phyloP scores from a whole-genome alignment of 2,329 filamentous ascomycete species.

The Phialophora chinensis region DNA sequence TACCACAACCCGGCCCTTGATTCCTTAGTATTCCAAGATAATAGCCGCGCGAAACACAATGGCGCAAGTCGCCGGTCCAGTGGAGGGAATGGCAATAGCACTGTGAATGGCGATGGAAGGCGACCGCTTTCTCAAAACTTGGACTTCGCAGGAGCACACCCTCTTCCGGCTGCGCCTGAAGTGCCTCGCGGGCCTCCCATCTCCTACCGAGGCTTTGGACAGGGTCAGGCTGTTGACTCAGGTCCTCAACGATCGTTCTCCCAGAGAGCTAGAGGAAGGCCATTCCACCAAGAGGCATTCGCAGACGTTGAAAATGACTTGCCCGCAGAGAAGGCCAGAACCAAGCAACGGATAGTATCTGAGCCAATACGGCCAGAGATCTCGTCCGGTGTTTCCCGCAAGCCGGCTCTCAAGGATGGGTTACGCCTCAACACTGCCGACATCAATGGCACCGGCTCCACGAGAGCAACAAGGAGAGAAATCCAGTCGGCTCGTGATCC shows the following conservation, averaged over 20 bases:
- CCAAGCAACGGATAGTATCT: slow-evolving; percentile 18
- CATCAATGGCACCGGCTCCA: slow-evolving; percentile 20
- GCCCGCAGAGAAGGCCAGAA: slow-evolving; percentile 11
- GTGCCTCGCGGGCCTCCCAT: slow-evolving; percentile 64
- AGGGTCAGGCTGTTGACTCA: slow-evolving; percentile 48
- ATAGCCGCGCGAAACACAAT: slow-evolving; percentile 21
- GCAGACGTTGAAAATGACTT: slow-evolving; percentile 31
- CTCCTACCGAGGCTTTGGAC: slow-evolving; percentile 56
- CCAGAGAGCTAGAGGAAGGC: slow-evolving; percentile 38
- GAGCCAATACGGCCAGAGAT: slow-evolving; percentile 13
- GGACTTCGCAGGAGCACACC: slow-evolving; percentile 6
- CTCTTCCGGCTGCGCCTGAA: slow-evolving; percentile 59
- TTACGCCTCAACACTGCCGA: slow-evolving; percentile 28
- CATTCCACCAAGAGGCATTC: slow-evolving; percentile 40
- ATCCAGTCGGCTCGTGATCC: slow-evolving; percentile 22
- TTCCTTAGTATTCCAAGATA: slow-evolving; percentile 25
- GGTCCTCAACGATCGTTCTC: slow-evolving; percentile 39
- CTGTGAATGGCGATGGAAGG: slow-evolving; percentile 8
- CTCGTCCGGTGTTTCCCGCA: slow-evolving; percentile 16
- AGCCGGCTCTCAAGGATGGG: slow-evolving; percentile 24
- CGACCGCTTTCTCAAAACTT: slow-evolving; percentile 25
- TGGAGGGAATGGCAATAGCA: slow-evolving; percentile 5
- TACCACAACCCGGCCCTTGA: slow-evolving; percentile 38
- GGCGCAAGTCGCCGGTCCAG: slow-evolving; percentile 21
- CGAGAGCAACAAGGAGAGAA: slow-evolving; percentile 15